Evolutionary conservation across 2,329 filamentous ascomycete genomes (phyloP).

Genomic region (Colletotrichum sp.): DNA sequence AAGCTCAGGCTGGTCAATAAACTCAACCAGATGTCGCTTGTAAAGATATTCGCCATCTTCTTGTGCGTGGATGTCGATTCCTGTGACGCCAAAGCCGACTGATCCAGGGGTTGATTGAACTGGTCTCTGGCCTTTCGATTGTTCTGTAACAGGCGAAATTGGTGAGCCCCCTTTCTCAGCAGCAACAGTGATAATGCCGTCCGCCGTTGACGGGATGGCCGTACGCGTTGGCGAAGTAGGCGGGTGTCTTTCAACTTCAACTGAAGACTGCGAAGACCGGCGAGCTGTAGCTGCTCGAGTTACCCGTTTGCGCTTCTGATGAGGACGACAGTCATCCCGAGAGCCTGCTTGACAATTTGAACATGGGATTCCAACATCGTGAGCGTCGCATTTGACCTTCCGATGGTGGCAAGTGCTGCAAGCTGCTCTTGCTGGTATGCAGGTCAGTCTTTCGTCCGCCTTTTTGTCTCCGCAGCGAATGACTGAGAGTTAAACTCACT

Average conservation of each 20-base stretch:
- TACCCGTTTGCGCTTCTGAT: neutral
- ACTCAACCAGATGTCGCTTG: neutral
- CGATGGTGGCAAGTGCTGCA: neutral
- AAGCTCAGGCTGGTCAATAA: neutral
- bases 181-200: neutral
- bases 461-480: neutral
- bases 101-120: neutral
- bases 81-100: neutral
- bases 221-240: neutral
- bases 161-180: neutral
- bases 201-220: neutral
- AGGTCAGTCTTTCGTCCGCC: neutral
- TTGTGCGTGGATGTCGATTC: neutral
- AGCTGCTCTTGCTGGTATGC: neutral
- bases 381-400: slow-evolving; percentile 12
- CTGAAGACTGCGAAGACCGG: neutral
- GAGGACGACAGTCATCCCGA: neutral
- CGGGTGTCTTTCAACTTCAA: neutral
- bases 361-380: slow-evolving; percentile 2
- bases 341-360: neutral
- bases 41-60: neutral
- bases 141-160: neutral
- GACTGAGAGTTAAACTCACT: neutral
- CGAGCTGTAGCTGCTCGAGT: neutral
- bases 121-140: neutral